phyloP scores from a whole-genome alignment of 1,284 basidiomycete genomes.

The Trametes hirsuta region DNA sequence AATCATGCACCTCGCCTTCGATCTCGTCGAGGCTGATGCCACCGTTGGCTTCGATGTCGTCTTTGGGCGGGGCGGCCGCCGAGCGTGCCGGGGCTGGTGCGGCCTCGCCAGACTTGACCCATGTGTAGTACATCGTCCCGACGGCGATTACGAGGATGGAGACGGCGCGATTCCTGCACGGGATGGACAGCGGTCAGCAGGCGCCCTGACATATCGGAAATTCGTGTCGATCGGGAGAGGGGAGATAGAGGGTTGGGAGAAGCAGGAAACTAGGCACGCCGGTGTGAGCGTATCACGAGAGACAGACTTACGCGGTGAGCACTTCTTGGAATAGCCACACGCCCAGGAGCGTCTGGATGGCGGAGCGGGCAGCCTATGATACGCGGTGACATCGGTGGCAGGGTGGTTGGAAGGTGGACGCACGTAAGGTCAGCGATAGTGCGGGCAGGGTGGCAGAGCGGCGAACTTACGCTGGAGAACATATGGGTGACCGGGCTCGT shows the following conservation, averaged over 20 bases:
- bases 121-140: conserved; percentile 74
- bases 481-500: conserved; percentile 77
- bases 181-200: not conserved
- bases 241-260: conserved; percentile 1
- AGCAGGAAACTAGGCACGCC: conserved; percentile 1
- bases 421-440: conserved; percentile 4
- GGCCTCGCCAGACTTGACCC: conserved; percentile 59
- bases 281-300: conserved; percentile 17
- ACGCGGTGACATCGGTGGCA: conserved; percentile 7
- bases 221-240: not conserved
- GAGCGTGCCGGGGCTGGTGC: conserved; percentile 28
- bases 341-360: conserved; percentile 73
- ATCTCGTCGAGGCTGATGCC: conserved; percentile 7
- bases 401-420: not conserved
- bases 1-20: conserved; percentile 21
- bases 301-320: conserved; percentile 57
- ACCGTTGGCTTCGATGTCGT: conserved; percentile 46
- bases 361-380: conserved; percentile 66
- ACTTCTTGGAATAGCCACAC: conserved; percentile 69
- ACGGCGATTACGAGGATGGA: conserved; percentile 65
- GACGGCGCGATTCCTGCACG: conserved; percentile 51
- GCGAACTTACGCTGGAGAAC: conserved; percentile 66
- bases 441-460: conserved; percentile 7
- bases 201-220: not conserved
- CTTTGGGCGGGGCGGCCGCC: conserved; percentile 22